Base-by-base conservation (phyloP, 2,329 filamentous ascomycete genomes). In the Coniella lustricola region DNA sequence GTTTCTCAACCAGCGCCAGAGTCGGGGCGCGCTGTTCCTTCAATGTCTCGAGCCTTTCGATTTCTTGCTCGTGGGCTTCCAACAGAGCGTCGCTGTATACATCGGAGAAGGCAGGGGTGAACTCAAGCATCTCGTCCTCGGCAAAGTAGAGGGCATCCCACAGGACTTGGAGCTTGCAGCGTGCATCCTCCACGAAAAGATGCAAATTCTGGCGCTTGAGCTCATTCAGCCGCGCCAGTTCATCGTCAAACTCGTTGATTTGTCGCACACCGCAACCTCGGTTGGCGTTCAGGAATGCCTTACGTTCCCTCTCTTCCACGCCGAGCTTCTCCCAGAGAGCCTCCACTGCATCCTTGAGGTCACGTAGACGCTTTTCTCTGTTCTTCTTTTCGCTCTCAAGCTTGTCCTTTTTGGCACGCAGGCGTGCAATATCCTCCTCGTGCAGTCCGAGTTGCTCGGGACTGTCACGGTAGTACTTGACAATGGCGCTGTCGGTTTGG, bases 91-190 rank as follows among this genome's bases (percentile, higher is more conserved):
- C 93, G 59, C 90, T 96, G 68, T 94, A 96, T 17, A 96, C 91
- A 62, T 97, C 93, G 10, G 90, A 95, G 64, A 97, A 97, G 36
- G 90, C 93, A 0, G 94, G 93, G 0, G 90, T 93, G 59, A 98
- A 98, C 57, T 96, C 90, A 49, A 97, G 80, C 90, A 97, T 97
- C 69, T 98, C 93, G 60, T 98, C 93, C 63, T 98, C 93, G 0
- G 88, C 95, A 62, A 94, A 90, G 71, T 93, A 97, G 1, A 98
- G 72, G 0, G 81, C 76, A 62, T 98, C 93, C 93, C 94, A 98
- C 0, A 98, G 79, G 61, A 94, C 90, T 65, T 97, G 91, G 10
- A 98, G 76, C 62, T 87, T 88, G 68, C 82, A 87, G 35, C 94
- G 81, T 17, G 91, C 85, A 69, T 98, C 93, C 64, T 97, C 93